Evolutionary conservation across 768 basidiomycete genomes (phyloP).

Genomic region (Trametes elegans): DNA sequence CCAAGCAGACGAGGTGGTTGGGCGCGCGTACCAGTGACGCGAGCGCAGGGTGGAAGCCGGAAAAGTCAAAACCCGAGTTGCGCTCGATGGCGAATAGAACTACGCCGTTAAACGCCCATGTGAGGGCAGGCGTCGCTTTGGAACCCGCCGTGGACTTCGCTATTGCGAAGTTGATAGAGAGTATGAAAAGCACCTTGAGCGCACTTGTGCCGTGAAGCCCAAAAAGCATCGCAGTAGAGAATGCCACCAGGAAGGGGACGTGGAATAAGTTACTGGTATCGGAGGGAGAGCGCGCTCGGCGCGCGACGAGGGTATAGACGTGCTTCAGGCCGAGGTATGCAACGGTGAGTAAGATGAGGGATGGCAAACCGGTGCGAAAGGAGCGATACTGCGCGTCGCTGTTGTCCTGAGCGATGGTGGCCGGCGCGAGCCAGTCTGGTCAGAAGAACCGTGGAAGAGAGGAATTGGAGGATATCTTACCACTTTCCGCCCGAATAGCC

Average conservation of each 20-base stretch:
- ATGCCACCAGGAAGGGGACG: constrained; percentile 57
- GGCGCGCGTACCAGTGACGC: constrained; percentile 53
- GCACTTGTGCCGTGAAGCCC: constrained; percentile 79
- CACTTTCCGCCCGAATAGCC: constrained; percentile 77
- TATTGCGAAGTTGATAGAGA: constrained; percentile 67
- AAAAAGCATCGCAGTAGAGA: constrained; percentile 62
- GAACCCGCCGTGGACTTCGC: constrained; percentile 45
- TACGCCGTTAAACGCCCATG: constrained; percentile 76
- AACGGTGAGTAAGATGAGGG: constrained; percentile 49
- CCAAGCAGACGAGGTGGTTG: neutral
- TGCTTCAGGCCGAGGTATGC: constrained; percentile 58
- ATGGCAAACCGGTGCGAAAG: constrained; percentile 77
- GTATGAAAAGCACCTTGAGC: constrained; percentile 73
- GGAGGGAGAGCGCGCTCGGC: constrained; percentile 21
- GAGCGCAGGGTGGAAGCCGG: constrained; percentile 51
- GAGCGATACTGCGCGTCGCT: constrained; percentile 89
- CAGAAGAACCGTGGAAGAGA: neutral
- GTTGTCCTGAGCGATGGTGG: constrained; percentile 61
- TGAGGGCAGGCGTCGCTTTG: constrained; percentile 47
- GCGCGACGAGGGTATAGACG: constrained; percentile 38
- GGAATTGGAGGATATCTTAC: constrained; percentile 46
- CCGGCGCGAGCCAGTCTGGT: neutral
- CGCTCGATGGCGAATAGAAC: constrained; percentile 78
- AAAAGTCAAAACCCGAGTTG: constrained; percentile 71
- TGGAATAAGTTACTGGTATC: constrained; percentile 35